Evolutionary conservation across 495 filamentous ascomycete genomes (phyloP), one percentile per base, ranked within the genome.

Genomic region (Neurospora cerealis): DNA sequence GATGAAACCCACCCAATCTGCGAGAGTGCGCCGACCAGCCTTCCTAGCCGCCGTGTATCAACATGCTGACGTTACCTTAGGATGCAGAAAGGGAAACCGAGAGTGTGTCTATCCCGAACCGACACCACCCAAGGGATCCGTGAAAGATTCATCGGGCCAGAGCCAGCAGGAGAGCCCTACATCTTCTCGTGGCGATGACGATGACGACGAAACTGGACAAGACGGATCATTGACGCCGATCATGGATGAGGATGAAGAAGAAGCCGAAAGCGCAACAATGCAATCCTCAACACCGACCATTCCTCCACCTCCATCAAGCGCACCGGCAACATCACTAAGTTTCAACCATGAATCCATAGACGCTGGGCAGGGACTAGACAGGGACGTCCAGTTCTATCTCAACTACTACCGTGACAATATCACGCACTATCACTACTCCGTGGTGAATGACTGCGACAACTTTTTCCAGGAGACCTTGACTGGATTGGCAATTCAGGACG

Each of bases 1-100:
- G 93, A 97, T 77, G 95, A 97, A 80, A 86, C 83, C 40, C 94
- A 90, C 78, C 96, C 96, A 32, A 83, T 93, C 41, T 99, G 96
- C 81, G 94, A 98, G 80, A 86, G 93, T 95, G 82, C 83, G 89
- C 71, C 69, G 69, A 44, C 15, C 3, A 28, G 11, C 11, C 41
- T 21, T 71, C 46, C 38, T 44, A 71, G 21, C 44, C 70, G 42
- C 73, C 76, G 42, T 76, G 34, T 75, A 11, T 5, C 69, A 40
- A 9, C n/a, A 17, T 71, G 75, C 79, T 80, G 71, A 82, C 74
- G 60, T 46, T 36, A 36, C 70, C 19, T 66, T 73, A 93, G 91
- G 93, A 76, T 97, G 94, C 80, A 88, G 89, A 72, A 97, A 97
- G 81, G 94, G 93, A 41, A 91, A 88, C 74, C 87, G 94, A 79